Conservation (phyloP, 1,139 yeast species). For the Pichia sp. region DNA sequence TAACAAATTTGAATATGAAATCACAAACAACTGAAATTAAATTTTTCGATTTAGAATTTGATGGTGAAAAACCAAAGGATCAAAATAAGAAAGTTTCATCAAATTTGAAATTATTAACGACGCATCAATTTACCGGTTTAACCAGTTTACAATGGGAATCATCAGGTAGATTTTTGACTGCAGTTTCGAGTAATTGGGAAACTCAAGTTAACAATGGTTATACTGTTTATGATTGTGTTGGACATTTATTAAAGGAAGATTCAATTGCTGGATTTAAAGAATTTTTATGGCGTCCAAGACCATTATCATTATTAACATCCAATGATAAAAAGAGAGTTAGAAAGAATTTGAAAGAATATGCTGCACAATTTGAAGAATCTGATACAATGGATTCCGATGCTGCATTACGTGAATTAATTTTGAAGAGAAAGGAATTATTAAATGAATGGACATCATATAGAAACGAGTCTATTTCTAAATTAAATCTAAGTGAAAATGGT, state of each 20-base stretch:
- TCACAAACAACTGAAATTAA: slow-evolving; percentile 59
- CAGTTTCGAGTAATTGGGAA: slow-evolving; percentile 84
- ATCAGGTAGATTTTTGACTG: slow-evolving; percentile 83
- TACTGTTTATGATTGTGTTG: slow-evolving; percentile 79
- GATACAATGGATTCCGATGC: slow-evolving; percentile 97
- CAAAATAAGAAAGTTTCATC: slow-evolving; percentile 44
- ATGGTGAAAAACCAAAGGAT: slow-evolving; percentile 44
- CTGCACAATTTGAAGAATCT: slow-evolving; percentile 88
- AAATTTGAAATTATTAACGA: slow-evolving; percentile 56
- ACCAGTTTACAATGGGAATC: slow-evolving; percentile 93
- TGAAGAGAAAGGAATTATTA: slow-evolving; percentile 74
- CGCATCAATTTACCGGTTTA: slow-evolving; percentile 68
- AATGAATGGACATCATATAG: slow-evolving; percentile 88
- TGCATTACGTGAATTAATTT: slow-evolving; percentile 83
- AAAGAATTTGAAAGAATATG: slow-evolving; percentile 82
- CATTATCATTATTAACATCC: slow-evolving; percentile 65
- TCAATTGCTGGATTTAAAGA: slow-evolving; percentile 77
- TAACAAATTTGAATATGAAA: slow-evolving; percentile 51
- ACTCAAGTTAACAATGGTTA: slow-evolving; percentile 87
- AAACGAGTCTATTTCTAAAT: slow-evolving; percentile 44
- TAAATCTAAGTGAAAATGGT: slow-evolving; percentile 33
- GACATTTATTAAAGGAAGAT: slow-evolving; percentile 70
- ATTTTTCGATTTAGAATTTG: slow-evolving; percentile 80
- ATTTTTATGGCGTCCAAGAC: slow-evolving; percentile 97
- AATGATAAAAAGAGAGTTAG: slow-evolving; percentile 84